A percentile compares a stretch with the other conserved stretches of the same genome.
These are phyloP conservation scores for Emergomyces orientalis DNA, from an alignment of 2,329 filamentous ascomycete genomes.

Conservation along the genomic window DNA sequence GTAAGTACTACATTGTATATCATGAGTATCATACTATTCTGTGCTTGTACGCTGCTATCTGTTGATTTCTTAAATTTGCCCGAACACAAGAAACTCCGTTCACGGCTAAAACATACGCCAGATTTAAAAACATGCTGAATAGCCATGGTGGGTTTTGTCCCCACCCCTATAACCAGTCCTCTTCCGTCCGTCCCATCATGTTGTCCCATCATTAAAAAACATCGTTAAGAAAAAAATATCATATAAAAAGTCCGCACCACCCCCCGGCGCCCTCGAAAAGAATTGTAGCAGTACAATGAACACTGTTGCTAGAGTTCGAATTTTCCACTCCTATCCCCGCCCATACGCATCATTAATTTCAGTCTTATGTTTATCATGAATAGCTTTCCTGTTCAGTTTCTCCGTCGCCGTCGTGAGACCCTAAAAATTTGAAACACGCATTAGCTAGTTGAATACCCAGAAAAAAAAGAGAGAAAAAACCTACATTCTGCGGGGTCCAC, in stretches of 20 bases:
- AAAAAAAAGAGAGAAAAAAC: slow-evolving; percentile 23
- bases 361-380: slow-evolving; percentile 2
- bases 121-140: neutral
- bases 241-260: neutral
- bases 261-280: neutral
- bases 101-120: neutral
- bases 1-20: no score
- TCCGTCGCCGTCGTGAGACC: slow-evolving; percentile 5
- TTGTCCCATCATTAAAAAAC: neutral
- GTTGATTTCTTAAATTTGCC: no score
- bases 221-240: neutral
- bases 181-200: neutral
- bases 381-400: slow-evolving; percentile 5
- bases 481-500: slow-evolving; percentile 45
- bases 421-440: neutral
- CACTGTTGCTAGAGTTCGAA: neutral
- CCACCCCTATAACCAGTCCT: no score
- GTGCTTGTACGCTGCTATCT: no score
- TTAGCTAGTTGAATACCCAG: neutral
- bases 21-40: no score
- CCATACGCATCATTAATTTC: slow-evolving; percentile 3
- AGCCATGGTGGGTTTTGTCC: no score
- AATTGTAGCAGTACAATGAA: neutral
- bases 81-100: neutral
- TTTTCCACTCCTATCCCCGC: neutral